phyloP scores from a whole-genome alignment of 345 rosid genomes.

The Diplotaxis tenuifolia region DNA sequence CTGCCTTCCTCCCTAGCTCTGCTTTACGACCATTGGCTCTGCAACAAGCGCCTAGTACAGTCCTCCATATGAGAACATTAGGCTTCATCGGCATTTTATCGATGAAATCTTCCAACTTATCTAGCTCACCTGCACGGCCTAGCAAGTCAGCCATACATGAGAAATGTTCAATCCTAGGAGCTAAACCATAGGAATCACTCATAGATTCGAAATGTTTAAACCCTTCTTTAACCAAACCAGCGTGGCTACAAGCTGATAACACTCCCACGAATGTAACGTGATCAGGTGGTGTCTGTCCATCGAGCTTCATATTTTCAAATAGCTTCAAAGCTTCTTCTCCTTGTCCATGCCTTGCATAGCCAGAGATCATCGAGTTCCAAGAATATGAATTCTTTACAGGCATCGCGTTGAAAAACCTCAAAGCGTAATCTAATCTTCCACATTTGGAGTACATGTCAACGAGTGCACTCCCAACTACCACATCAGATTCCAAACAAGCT shows the following conservation, averaged over 20 bases:
- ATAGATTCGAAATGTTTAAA: constrained; percentile 67
- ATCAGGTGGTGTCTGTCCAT: constrained; percentile 59
- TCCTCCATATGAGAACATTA: constrained; percentile 84
- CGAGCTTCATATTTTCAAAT: constrained; percentile 62
- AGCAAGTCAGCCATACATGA: constrained; percentile 93
- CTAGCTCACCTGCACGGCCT: constrained; percentile 82
- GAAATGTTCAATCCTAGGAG: constrained; percentile 72
- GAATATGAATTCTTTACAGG: constrained; percentile 76
- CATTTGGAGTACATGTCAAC: constrained; percentile 97
- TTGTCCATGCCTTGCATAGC: constrained; percentile 84
- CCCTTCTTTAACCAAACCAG: constrained; percentile 77
- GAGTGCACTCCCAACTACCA: constrained; percentile 89
- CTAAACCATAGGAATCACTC: constrained; percentile 53
- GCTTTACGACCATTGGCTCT: constrained; percentile 60
- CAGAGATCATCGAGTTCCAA: constrained; percentile 95
- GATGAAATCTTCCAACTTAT: constrained; percentile 67
- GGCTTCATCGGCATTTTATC: constrained; percentile 69
- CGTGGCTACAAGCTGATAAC: constrained; percentile 91
- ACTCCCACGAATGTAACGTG: constrained; percentile 94
- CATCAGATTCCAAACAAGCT: constrained; percentile 74
- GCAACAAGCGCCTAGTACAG: constrained; percentile 80
- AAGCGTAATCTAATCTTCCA: constrained; percentile 89
- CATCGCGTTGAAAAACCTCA: constrained; percentile 66
- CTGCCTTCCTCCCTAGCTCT: constrained; percentile 72
- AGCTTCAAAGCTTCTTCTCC: constrained; percentile 67